These are phyloP conservation scores for Cutaneotrichosporon sp. DNA, from an alignment of 1,284 basidiomycete genomes.

Conservation along the genomic window DNA sequence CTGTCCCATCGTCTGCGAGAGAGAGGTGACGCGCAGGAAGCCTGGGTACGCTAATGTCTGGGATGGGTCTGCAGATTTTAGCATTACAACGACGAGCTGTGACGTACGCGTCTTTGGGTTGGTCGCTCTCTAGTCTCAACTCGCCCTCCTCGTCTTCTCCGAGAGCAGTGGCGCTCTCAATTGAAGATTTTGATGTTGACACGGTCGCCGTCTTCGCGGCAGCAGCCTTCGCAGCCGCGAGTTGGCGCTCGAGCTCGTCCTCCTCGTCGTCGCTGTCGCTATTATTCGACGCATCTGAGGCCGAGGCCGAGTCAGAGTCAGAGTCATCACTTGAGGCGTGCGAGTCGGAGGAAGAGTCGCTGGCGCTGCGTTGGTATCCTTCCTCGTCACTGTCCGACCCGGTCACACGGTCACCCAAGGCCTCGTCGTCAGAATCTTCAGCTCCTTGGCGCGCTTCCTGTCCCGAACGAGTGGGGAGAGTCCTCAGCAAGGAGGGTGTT, in stretches of 20 bases:
- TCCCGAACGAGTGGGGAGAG: background rate
- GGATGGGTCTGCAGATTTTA: conserved; percentile 56
- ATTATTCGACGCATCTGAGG: conserved; percentile 7
- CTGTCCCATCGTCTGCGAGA: conserved; percentile 38
- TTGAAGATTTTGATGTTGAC: background rate
- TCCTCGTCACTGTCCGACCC: conserved; percentile 10
- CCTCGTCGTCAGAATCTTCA: background rate
- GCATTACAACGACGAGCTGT: conserved; percentile 9
- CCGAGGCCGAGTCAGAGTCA: conserved; percentile 17
- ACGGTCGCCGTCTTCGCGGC: background rate
- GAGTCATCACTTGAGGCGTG: conserved; percentile 8
- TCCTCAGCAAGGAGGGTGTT: background rate
- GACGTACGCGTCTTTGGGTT: conserved; percentile 49
- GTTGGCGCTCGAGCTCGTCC: conserved; percentile 60
- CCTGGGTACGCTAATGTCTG: conserved; percentile 43
- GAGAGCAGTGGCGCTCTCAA: conserved; percentile 19
- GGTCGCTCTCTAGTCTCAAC: conserved; percentile 44
- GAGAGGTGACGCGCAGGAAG: conserved; percentile 63
- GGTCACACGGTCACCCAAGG: background rate
- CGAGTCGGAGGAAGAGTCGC: conserved; percentile 2
- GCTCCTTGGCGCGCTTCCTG: background rate
- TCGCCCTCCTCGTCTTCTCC: conserved; percentile 46
- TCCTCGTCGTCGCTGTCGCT: conserved; percentile 15
- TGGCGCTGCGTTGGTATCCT: background rate
- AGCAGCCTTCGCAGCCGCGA: conserved; percentile 54